Evolutionary conservation across 179 eudicot genomes (phyloP), one percentile per base, ranked within the genome.

Genomic region (Nepenthes alata): DNA sequence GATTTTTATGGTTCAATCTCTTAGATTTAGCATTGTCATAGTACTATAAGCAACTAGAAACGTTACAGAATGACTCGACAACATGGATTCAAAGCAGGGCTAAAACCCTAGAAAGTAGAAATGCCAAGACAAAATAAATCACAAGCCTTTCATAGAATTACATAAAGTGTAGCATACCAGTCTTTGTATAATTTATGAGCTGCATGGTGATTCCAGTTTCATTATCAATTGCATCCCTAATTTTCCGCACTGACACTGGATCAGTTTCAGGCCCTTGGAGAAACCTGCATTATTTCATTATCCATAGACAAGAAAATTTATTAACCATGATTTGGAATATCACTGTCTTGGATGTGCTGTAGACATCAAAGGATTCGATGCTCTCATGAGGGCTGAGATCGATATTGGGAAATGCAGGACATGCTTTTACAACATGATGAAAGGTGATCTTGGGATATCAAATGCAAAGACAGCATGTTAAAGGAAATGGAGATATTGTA

Each of bases 211-310:
- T 88, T 55, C 87, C 95, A 57, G 75, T 85, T 68, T 94, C 91
- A 57, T 74, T 85, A 60, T 87, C 76, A 60, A 94, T 91, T 34
- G 97, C 99, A 1, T 84, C 62, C 70, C 97, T 85, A 57, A 94
- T 90, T 76, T 94, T 91, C 68, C 73, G 85, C 57, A 94, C 99
- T 3, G 96, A 85, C 3, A 78, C 82, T 49, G 95, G 99, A 80
- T 94, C 91, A 60, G 99, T 94, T 84, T 94, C 99, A 11, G 97
- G 97, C n/a, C 99, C 99, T 81, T 90, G 97, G 59, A 94, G 96
- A 76, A 94, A 94, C 78, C 97, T 91, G 68, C 65, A 72, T 52
- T 70, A 67, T 53, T 48, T 57, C 52, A 15, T 35, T 11, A 41
- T 37, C 10, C 11, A 9, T 58, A 2, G 11, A 38, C 14, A 7